Evolutionary conservation across 441 rosid genomes (phyloP), one percentile per base, ranked within the genome.

Genomic region (Pelargonium citronellum): DNA sequence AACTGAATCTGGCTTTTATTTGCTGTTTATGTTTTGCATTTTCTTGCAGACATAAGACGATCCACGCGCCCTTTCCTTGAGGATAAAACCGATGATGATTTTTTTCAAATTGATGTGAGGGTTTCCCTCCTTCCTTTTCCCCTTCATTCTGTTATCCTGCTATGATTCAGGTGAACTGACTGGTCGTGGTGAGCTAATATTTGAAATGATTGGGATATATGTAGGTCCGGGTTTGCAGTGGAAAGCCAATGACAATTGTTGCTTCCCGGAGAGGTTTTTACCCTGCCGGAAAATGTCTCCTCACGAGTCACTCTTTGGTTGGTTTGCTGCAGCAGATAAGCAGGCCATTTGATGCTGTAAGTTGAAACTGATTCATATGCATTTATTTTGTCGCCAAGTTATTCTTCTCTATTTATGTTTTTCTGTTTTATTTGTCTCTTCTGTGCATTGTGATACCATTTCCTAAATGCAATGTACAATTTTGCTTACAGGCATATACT

Each of bases 51-150:
- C 69, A 89, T 95, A 77, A 82, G 98, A 73, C 87, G 87, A 71
- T 91, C 97, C 3, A 79, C 74, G 60, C 98, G 98, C 67, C 91
- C 91, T 7, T 89, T 89, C 30, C 77, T 83, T 4, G 98, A 95
- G 68, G 96, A 92, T 67, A 89, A 88, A 79, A 83, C 85, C 41
- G 86, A 85, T 11, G 91, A 89, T 43, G 97, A 92, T 83, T 79
- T 85, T 62, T 95, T 95, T 75, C 98, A 87, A 82, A 86, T 95
- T 70, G 99, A 95, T 86, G 99, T 95, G 76, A 67, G 92, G 51
- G 37, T 63, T 71, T 63, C 65, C 41, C 47, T 37, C 37, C 13
- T 10, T 1, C 49, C 20, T 9, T 1, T 63, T 44, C 3, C 37
- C 37, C n/a, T 43, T 34, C 15, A 47, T 7, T 65, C 8, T 43